Evolutionary conservation across 371 early-diverging fungal species (phyloP), one percentile per base, ranked within the genome.

Genomic region (Mucor ambiguus): DNA sequence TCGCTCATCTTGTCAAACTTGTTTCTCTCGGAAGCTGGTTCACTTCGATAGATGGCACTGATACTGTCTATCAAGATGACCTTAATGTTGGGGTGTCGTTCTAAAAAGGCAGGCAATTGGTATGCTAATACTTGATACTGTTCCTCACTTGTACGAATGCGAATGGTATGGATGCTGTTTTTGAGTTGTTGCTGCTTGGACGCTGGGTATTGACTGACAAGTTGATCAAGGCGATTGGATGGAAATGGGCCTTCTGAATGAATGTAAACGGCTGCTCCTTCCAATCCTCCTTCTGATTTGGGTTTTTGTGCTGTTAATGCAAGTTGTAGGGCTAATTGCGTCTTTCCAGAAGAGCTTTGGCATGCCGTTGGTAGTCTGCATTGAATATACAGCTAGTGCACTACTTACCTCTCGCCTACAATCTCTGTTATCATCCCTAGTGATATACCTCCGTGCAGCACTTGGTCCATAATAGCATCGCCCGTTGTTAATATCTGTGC

Each of bases 61-160:
- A 96, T 89, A 0, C 95, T 93, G 74, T 96, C 96, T 35, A 96
- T 81, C 10, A 96, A 84, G 20, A 96, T 78, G 26, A 95, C 72
- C 1, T 87, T 78, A 22, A 93, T 80, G 14, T 58, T 52, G 26
- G 11, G 71, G 7, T 62, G 68, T 18, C 64, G 70, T n/a, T 77
- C 71, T 35, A 92, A 55, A 9, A 93, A 74, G 2, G 78, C 83
- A 0, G 90, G 90, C 9, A 95, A 76, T 26, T 90, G 91, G 69
- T 93, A 91, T 46, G 77, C 76, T 8, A 95, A 64, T 9, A 88
- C 76, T 58, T 91, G 91, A 43, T 87, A 78, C 72, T 90, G 92
- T 7, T 87, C 85, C 49, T 92, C 90, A 32, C 87, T 80, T 60
- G 92, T 87, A 0, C 82, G 72, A 35, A 94, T 72, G 12, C 89